These are phyloP conservation scores for Fusarium sambucinum DNA, from an alignment of 2,329 filamentous ascomycete species.

Conservation along the genomic window DNA sequence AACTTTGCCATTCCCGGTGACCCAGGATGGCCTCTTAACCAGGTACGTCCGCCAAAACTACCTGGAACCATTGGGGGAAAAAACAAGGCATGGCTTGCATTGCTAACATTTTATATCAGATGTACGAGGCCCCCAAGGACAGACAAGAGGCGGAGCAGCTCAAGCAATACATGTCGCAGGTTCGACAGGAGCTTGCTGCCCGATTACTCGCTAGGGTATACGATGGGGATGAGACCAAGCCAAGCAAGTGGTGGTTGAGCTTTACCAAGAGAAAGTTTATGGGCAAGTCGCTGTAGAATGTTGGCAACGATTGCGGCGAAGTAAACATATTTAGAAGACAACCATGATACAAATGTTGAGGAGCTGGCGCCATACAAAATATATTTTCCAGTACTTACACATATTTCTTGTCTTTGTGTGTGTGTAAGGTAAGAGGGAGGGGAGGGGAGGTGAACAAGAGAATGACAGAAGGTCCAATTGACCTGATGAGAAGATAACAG, in stretches of 20 bases:
- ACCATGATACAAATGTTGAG: constrained; percentile 31
- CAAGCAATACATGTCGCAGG: constrained; percentile 90
- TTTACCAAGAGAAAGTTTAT: constrained; percentile 99
- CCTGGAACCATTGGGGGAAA: constrained; percentile 8
- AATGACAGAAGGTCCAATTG: not conserved
- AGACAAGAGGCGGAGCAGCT: constrained; percentile 90
- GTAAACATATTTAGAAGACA: constrained; percentile 40
- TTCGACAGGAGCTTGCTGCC: constrained; percentile 88
- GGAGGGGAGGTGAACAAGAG: not conserved
- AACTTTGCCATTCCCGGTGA: constrained; percentile 97
- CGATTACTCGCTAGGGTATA: constrained; percentile 89
- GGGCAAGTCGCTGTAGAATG: constrained; percentile 82
- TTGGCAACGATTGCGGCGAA: not conserved
- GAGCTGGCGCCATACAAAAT: constrained; percentile 39
- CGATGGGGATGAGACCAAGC: constrained; percentile 79
- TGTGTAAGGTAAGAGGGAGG: not conserved
- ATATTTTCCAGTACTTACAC: constrained; percentile 26
- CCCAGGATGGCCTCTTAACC: constrained; percentile 91
- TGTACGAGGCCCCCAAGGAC: constrained; percentile 89
- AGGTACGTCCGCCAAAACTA: constrained; percentile 61
- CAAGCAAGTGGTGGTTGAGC: constrained; percentile 95
- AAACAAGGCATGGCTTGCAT: not conserved
- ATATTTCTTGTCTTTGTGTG: not conserved
- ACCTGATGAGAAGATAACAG: not conserved
- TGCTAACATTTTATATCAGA: constrained; percentile 57